phyloP scores from a whole-genome alignment of 2,329 filamentous ascomycete genomes.

The Colletotrichum ledebouriae region DNA sequence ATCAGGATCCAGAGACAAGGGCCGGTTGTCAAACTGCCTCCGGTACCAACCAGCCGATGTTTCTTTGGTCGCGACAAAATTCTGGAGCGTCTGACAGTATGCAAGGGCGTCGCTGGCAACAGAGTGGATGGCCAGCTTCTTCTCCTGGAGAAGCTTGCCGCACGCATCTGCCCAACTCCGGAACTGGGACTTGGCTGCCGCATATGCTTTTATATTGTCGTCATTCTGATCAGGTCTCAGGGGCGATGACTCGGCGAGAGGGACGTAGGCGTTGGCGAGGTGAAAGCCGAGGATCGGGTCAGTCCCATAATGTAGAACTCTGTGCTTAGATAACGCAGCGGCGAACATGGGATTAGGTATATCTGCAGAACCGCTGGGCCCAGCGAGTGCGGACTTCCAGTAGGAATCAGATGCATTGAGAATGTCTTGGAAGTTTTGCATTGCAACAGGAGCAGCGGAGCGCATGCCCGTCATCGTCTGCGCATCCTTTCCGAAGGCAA shows the following conservation, averaged over 20 bases:
- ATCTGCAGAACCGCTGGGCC: slow-evolving; percentile 34
- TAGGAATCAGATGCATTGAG: slow-evolving; percentile 48
- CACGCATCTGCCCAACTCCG: slow-evolving; percentile 57
- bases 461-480: slow-evolving; percentile 49
- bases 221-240: slow-evolving; percentile 47
- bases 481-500: slow-evolving; percentile 43
- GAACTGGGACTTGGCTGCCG: slow-evolving; percentile 61
- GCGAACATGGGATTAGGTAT: slow-evolving; percentile 59
- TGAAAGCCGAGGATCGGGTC: slow-evolving; percentile 70
- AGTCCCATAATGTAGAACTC: slow-evolving; percentile 60
- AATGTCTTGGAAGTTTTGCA: slow-evolving; percentile 46
- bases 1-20: slow-evolving; percentile 56
- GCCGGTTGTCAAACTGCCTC: slow-evolving; percentile 54
- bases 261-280: slow-evolving; percentile 62
- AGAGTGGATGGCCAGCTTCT: slow-evolving; percentile 57
- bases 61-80: slow-evolving; percentile 48
- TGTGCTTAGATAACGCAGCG: slow-evolving; percentile 49
- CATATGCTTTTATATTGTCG: slow-evolving; percentile 46
- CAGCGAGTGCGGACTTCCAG: slow-evolving; percentile 53
- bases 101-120: slow-evolving; percentile 62
- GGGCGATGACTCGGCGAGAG: slow-evolving; percentile 55
- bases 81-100: slow-evolving; percentile 66
- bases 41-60: slow-evolving; percentile 58
- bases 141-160: slow-evolving; percentile 50
- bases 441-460: slow-evolving; percentile 55